Evolutionary conservation across 805 yeast species (phyloP).

Genomic region (Wickerhamomyces mucosus): DNA sequence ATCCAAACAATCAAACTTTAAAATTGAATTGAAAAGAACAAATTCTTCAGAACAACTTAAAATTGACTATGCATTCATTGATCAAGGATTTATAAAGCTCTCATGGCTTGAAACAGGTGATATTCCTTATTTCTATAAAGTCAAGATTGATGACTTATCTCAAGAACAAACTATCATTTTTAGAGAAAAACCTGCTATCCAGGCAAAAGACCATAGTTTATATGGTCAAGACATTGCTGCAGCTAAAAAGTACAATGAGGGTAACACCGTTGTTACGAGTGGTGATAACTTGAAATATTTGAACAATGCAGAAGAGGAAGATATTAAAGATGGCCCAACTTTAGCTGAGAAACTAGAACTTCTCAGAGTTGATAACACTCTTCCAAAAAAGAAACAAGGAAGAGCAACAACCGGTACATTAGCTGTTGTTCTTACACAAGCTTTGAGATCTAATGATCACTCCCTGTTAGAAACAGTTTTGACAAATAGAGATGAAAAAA

Average conservation of each 20-base stretch:
- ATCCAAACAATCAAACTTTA: slow-evolving; percentile 42
- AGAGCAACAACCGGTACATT: slow-evolving; percentile 64
- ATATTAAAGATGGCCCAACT: slow-evolving; percentile 36
- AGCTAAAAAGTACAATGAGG: slow-evolving; percentile 49
- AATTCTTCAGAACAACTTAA: slow-evolving; percentile 20
- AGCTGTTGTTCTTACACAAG: slow-evolving; percentile 79
- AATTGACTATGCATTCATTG: slow-evolving; percentile 22
- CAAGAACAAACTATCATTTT: slow-evolving; percentile 15
- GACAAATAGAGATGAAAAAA: slow-evolving; percentile 37
- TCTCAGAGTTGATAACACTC: slow-evolving; percentile 18
- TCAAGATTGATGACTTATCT: slow-evolving; percentile 33
- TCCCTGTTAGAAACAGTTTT: slow-evolving; percentile 79
- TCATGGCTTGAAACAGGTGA: slow-evolving; percentile 58
- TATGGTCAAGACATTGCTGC: slow-evolving; percentile 39
- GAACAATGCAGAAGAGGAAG: slow-evolving; percentile 31
- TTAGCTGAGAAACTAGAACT: slow-evolving; percentile 45
- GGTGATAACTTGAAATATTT: slow-evolving; percentile 57
- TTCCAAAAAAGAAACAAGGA: slow-evolving; percentile 23
- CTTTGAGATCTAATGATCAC: slow-evolving; percentile 80
- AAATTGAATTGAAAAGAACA: slow-evolving; percentile 40
- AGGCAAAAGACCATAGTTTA: slow-evolving; percentile 31
- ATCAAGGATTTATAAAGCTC: slow-evolving; percentile 29
- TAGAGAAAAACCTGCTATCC: slow-evolving; percentile 32
- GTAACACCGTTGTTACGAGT: slow-evolving; percentile 47
- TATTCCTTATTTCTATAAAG: slow-evolving; percentile 45